Percentiles rank a stretch among this genome's conserved stretches.
phyloP scores from a whole-genome alignment of 2,329 filamentous ascomycete species.

The Hymenoscyphus salicellus region DNA sequence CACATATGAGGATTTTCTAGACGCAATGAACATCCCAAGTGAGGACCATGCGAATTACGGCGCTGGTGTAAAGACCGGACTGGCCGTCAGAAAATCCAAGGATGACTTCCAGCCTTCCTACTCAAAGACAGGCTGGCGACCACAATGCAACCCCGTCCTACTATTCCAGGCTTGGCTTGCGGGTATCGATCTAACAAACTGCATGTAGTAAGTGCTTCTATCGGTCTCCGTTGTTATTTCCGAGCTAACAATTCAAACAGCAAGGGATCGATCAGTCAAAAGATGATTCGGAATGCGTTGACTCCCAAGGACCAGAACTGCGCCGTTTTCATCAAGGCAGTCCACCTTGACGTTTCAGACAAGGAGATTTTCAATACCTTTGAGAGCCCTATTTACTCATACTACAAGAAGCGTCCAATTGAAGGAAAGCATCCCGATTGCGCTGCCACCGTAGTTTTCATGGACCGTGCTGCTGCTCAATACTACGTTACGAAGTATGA shows the following conservation, averaged over 20 bases:
- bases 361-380: not conserved
- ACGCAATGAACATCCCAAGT: no score
- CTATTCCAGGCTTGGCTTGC: not conserved
- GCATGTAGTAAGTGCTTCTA: not conserved
- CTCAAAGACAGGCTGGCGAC: not conserved
- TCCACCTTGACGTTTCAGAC: not conserved
- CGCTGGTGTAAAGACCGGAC: no score
- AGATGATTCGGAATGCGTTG: not conserved
- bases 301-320: not conserved
- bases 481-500: not conserved
- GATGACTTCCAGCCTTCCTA: not conserved
- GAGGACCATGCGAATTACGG: no score
- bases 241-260: no score
- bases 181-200: not conserved
- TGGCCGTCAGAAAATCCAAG: not conserved
- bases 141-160: not conserved
- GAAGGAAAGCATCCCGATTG: not conserved
- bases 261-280: not conserved
- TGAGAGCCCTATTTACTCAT: not conserved
- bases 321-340: conserved; percentile 2
- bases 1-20: no score
- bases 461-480: not conserved
- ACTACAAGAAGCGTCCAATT: not conserved
- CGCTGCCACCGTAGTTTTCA: not conserved
- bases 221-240: no score